These are phyloP conservation scores for Yamadazyma sp. DNA, from an alignment of 805 yeast species.

Conservation along the genomic window DNA sequence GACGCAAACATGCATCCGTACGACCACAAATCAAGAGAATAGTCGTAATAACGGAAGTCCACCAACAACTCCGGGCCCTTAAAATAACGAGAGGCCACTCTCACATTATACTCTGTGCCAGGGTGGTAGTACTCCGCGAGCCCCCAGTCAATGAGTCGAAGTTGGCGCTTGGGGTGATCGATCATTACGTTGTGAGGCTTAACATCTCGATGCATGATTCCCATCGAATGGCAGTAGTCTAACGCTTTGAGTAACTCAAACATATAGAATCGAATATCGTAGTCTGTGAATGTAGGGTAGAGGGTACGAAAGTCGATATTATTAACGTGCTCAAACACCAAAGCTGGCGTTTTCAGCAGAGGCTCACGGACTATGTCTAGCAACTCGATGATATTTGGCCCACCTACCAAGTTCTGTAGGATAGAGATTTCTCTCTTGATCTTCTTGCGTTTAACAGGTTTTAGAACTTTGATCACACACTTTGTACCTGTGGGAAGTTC, in stretches of 20 bases:
- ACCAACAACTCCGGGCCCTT: constrained; percentile 91
- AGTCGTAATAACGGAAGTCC: constrained; percentile 80
- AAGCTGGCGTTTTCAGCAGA: constrained; percentile 80
- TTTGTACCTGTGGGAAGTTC: constrained; percentile 58
- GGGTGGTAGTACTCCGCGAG: constrained; percentile 90
- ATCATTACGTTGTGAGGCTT: constrained; percentile 95
- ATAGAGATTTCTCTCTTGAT: constrained; percentile 89
- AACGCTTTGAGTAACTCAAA: constrained; percentile 77
- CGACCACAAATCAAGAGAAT: constrained; percentile 88
- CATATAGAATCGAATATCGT: constrained; percentile 81
- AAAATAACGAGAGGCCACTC: constrained; percentile 89
- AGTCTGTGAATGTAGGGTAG: constrained; percentile 74
- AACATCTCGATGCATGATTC: constrained; percentile 92
- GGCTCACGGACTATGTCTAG: constrained; percentile 88
- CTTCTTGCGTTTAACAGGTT: constrained; percentile 91
- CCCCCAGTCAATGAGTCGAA: constrained; percentile 92
- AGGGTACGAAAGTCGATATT: constrained; percentile 84
- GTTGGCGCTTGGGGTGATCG: constrained; percentile 61
- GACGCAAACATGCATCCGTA: constrained; percentile 90
- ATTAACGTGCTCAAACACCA: constrained; percentile 80
- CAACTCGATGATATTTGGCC: constrained; percentile 75
- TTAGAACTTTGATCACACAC: constrained; percentile 86
- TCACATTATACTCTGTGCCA: constrained; percentile 84
- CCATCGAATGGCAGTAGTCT: constrained; percentile 89
- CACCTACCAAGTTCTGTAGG: constrained; percentile 78